Evolutionary conservation across 1,284 basidiomycete species (phyloP), one percentile per base, ranked within the genome.

Genomic region (Lignosus rhinocerotis): DNA sequence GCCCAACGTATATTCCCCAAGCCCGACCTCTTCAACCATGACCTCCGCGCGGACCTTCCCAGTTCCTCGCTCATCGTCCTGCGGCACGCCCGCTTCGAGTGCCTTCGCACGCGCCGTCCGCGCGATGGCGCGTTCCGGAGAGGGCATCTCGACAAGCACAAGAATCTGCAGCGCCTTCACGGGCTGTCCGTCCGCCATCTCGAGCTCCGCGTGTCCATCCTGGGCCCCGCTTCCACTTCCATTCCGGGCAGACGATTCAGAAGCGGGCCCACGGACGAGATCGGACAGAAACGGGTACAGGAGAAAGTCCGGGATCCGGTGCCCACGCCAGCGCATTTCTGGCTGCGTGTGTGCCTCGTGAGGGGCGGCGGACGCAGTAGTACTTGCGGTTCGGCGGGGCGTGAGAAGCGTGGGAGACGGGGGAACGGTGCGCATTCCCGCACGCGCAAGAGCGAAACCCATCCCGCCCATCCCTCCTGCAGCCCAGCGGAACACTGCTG

Each of bases 71-170:
- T n/a, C 32, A 49, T 12, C 19, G 16, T 43, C 17, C n/a, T 30
- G 43, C 25, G 11, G 7, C 6, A 19, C 41, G 10, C 31, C 36
- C 49, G 46, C 46, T 25, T 48, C 59, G 11, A 12, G 8, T n/a
- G 33, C 51, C 43, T 56, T 59, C 41, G 51, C 44, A 3, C 48
- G 53, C 9, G 50, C 36, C n/a, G 45, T 19, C 33, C 45, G 42
- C 14, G 52, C 49, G 16, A 17, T 45, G 36, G 61, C 51, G 9
- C 49, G 54, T 31, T 54, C 61, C 2, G 60, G 62, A 0, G 69
- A 67, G 10, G 71, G 71, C 70, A 73, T 71, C 4, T 67, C 56
- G 14, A 73, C 54, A 21, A 72, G 55, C 12, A 72, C 60, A 6
- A 69, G 61, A 32, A 70, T 60, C 48, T 68, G 67, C 17, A 71